phyloP scores from a whole-genome alignment of 2,329 filamentous ascomycete genomes.

The Sporothrix schenckii region DNA sequence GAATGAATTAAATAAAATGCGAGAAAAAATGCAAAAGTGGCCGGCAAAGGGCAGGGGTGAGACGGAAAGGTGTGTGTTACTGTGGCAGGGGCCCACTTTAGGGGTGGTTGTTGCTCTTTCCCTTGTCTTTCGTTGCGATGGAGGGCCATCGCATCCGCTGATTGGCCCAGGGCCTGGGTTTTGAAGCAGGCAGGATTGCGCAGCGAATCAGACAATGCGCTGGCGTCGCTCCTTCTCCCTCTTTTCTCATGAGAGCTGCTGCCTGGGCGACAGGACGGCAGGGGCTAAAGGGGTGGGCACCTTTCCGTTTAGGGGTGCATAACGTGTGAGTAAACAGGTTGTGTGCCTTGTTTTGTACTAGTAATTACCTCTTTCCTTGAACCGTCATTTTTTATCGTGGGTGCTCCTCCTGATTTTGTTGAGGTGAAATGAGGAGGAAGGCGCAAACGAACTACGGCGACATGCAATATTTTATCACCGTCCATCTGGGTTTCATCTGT shows the following conservation, averaged over 20 bases:
- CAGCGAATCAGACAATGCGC: conserved; percentile 30
- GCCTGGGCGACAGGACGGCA: conserved; percentile 25
- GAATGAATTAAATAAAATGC: conserved; percentile 1
- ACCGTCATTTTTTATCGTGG: not conserved
- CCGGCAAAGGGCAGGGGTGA: conserved; percentile 9
- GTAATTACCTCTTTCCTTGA: conserved; percentile 4
- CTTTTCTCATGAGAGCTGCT: conserved; percentile 14
- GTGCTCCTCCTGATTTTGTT: not conserved
- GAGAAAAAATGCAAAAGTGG: conserved; percentile 1
- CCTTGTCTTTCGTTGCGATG: conserved; percentile 12
- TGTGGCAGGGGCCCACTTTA: conserved; percentile 24
- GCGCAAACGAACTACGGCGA: not conserved
- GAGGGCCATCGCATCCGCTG: conserved; percentile 26
- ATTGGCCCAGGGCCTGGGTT: conserved; percentile 10
- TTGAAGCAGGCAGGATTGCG: conserved; percentile 16
- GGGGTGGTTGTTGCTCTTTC: conserved; percentile 10
- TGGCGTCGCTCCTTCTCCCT: not conserved
- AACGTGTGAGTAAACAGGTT: not conserved
- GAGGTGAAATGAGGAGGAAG: not conserved
- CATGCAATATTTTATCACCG: not conserved
- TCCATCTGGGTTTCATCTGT: not conserved
- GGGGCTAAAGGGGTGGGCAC: not conserved
- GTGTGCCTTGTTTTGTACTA: conserved; percentile 6
- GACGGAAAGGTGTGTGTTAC: conserved; percentile 6
- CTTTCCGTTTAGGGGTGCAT: conserved; percentile 15